A percentile compares a stretch with the other conserved stretches of the same genome.
These are phyloP conservation scores for Liquidambar formosana DNA, from an alignment of 164 flowering plant genomes.

Conservation along the genomic window DNA sequence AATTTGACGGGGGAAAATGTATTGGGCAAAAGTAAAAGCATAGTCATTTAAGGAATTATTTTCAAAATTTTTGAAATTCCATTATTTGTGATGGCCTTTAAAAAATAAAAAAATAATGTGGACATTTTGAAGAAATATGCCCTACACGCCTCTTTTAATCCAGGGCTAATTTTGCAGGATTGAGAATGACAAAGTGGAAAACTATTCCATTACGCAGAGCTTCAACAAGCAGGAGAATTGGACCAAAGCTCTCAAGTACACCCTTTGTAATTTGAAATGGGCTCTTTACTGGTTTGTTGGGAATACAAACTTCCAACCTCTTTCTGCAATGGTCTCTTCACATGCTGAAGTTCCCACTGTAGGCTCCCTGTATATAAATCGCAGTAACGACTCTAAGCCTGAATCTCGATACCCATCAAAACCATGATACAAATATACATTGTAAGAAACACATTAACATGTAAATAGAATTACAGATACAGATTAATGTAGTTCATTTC, in stretches of 20 bases:
- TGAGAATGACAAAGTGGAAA: conserved; percentile 93
- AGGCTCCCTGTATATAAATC: conserved; percentile 47
- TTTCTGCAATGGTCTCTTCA: conserved; percentile 50
- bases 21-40: no score
- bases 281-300: conserved; percentile 96
- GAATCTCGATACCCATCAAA: conserved; percentile 25
- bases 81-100: no score
- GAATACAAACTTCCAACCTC: conserved; percentile 88
- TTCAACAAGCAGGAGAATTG: conserved; percentile 97
- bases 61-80: no score
- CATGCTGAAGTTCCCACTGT: conserved; percentile 49
- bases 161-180: conserved; percentile 56
- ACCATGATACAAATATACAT: conserved; percentile 7
- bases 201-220: conserved; percentile 85
- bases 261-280: conserved; percentile 94
- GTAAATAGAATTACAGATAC: conserved; percentile 9
- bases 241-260: conserved; percentile 98
- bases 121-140: no score
- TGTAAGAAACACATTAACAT: background rate
- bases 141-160: background rate
- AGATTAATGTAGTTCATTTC: background rate
- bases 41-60: no score
- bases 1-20: no score
- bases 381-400: conserved; percentile 31
- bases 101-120: no score